Conservation (phyloP, 2,329 filamentous ascomycete species). For the Sclerotinia trifoliorum region DNA sequence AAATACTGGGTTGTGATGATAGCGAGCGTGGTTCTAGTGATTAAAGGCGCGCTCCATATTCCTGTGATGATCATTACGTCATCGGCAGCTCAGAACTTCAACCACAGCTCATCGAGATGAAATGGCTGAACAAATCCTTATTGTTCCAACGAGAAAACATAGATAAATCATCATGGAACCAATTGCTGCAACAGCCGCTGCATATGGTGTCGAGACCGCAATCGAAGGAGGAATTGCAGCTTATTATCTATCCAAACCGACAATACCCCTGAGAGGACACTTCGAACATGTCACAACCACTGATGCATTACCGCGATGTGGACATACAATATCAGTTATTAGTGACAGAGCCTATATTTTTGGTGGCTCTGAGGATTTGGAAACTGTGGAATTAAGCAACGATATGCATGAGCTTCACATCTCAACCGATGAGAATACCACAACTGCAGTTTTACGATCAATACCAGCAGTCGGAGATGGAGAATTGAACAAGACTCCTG, state of each 20-base stretch:
- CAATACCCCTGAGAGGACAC: conserved; percentile 3
- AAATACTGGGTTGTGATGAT: not conserved
- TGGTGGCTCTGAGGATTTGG: not conserved
- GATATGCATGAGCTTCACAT: conserved; percentile 19
- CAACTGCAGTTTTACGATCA: conserved; percentile 12
- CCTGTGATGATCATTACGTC: not conserved
- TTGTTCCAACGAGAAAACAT: not conserved
- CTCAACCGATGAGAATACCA: conserved; percentile 10
- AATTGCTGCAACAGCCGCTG: not conserved
- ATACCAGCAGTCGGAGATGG: conserved; percentile 8
- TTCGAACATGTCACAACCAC: conserved; percentile 16
- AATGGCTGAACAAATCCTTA: not conserved
- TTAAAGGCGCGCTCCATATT: not conserved
- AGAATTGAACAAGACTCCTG: not conserved
- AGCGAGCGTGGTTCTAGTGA: not conserved
- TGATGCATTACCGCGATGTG: not conserved
- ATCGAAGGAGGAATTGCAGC: conserved; percentile 15
- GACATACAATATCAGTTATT: conserved; percentile 15
- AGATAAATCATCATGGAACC: conserved; percentile 17
- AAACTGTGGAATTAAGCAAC: not conserved
- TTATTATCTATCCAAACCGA: conserved; percentile 16
- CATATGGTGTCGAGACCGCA: conserved; percentile 1
- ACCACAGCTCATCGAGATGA: not conserved
- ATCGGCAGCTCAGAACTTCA: not conserved
- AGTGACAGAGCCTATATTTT: conserved; percentile 20